phyloP scores from a whole-genome alignment of 106 monocot genomes.

The Apostasia ramifera region DNA sequence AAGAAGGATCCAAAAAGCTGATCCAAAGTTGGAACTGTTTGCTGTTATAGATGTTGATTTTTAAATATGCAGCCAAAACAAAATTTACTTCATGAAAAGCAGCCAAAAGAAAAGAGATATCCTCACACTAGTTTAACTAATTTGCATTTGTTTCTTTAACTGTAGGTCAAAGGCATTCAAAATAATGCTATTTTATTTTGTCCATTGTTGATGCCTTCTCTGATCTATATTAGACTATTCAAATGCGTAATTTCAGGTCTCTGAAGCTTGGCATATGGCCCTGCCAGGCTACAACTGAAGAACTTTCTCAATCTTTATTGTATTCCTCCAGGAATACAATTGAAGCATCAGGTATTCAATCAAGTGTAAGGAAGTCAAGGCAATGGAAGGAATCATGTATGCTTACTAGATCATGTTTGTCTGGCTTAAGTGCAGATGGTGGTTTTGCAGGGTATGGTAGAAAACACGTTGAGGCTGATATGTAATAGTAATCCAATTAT shows the following conservation, averaged over 20 bases:
- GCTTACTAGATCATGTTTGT: slow-evolving; percentile 69
- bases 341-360: slow-evolving; percentile 26
- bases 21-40: no score
- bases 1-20: no score
- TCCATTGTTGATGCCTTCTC: neutral
- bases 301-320: slow-evolving; percentile 9
- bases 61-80: no score
- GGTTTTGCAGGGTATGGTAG: slow-evolving; percentile 57
- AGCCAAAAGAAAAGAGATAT: neutral
- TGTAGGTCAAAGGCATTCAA: neutral
- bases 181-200: neutral
- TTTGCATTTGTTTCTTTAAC: neutral
- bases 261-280: slow-evolving; percentile 61
- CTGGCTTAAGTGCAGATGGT: slow-evolving; percentile 47
- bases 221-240: neutral
- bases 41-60: no score
- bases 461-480: neutral
- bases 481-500: neutral
- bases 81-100: no score
- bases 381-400: slow-evolving; percentile 42
- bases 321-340: slow-evolving; percentile 18
- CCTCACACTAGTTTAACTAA: neutral
- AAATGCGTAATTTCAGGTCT: slow-evolving; percentile 41
- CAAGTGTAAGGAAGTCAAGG: slow-evolving; percentile 40
- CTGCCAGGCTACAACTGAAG: slow-evolving; percentile 9